Base-by-base conservation (phyloP, 2,329 filamentous ascomycete genomes). In the Colletotrichum filicis region DNA sequence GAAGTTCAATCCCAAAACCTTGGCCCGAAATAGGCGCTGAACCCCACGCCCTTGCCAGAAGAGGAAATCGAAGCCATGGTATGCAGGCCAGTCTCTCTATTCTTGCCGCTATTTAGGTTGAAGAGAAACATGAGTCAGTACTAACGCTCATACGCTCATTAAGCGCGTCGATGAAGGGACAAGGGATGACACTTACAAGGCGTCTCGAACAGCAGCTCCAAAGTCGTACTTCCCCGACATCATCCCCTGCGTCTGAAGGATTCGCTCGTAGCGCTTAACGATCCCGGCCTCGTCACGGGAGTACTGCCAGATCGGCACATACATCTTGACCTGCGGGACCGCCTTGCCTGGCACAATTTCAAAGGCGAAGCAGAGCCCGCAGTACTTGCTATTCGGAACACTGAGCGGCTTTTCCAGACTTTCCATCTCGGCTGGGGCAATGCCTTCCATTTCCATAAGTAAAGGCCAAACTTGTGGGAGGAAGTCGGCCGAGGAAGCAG, bases 221-320 rank as follows among this genome's bases (percentile, higher is more conserved):
- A 73, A 24, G 32, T 52, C 26, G 59, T 19, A n/a, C 37, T 65
- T 12, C 16, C 69, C 69, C 42, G 14, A 42, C 19, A 35, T 59
- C 37, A 46, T 73, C 5, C 60, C 66, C 55, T 65, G 70, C 16
- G 30, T 49, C 16, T 30, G 30, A 11, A 72, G 32, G 19, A 64
- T 22, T 12, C 66, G 70, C 32, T 60, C 3, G 26, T 72, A 69
- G n/a, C 53, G 42, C 42, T 59, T 28, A 14, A 69, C 24, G 8
- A 72, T 11, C 1, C 55, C 53, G n/a, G 59, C 8, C 28, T 64
- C 58, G 12, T 69, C 59, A 26, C 59, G 66, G 24, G 64, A 46
- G n/a, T 37, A 77, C n/a, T 77, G 74, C 3, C 69, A 71, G n/a
- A 76, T 14, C 4, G 77, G 77, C 0, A 78, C 74, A 56, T 78